Base-by-base conservation (phyloP, 352 stramenopile species). In the Pythium sp. region DNA sequence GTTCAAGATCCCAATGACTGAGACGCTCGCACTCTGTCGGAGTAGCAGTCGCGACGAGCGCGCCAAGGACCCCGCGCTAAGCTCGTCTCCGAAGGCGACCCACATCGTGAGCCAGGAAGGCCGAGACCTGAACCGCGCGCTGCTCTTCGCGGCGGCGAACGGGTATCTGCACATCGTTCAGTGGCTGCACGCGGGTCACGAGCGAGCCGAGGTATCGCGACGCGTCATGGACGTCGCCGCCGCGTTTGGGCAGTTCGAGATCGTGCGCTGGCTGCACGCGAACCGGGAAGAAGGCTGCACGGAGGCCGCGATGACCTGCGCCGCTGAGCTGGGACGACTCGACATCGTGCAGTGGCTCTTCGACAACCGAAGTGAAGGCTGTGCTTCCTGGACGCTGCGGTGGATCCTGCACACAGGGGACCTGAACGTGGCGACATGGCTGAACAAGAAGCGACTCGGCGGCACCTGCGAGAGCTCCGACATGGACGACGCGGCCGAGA, bases 151-250 rank as follows among this genome's bases (percentile, higher is more conserved):
- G 1, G 69, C 72, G 3, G 62, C 60, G 8, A 58, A 43, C 1
- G 72, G 72, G 0, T 26, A 62, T 7, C 53, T 75, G 26, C 56
- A 77, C 54, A 69, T 78, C 20, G 24, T 76, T 1, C 61, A 65
- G 24, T 78, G 69, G 65, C 58, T 78, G n/a, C 32, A 78, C 34
- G 57, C 69, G 3, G 71, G 65, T 38, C 59, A 67, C 18, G 32
- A 57, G 1, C 55, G 15, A 11, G 46, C 28, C 4, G 51, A 51
- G 22, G 62, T 71, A 26, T 65, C 71, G 12, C 24, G 54, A 3
- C 55, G 61, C 41, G 71, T 75, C 47, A 81, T 83, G 72, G 74
- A 81, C 53, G 34, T 68, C 12, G 76, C 76, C 0, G 76, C 76
- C 14, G 72, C 69, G 26, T 69, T 72, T 15, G 76, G 76, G 0